Base-by-base conservation (phyloP, 1,284 basidiomycete genomes). In the Porogramme epimiltina region DNA sequence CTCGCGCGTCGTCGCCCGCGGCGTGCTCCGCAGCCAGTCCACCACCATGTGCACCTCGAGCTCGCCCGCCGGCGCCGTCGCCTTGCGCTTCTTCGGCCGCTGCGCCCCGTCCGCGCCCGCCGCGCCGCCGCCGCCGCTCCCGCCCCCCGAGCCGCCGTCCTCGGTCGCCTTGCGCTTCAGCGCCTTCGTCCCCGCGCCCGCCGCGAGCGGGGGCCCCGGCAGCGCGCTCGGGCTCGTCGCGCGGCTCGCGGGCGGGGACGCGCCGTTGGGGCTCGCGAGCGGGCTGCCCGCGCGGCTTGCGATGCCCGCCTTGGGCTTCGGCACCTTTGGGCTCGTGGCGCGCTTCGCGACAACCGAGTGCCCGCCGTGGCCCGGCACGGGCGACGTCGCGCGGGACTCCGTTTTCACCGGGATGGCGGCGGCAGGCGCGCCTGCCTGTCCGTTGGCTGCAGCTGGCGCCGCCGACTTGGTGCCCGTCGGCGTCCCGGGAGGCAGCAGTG, bases 341-440 rank as follows among this genome's bases (percentile, higher is more conserved):
- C 90, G 84, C 67, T 87, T 88, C 11, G 91, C 91, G n/a, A 92
- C 80, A 34, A 91, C 64, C 2, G 85, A 85, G 70, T 89, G 86
- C 2, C 87, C 84, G 46, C 86, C 79, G 58, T 85, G 74, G 39
- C 74, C 70, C 20, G 79, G 73, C 4, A 72, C 70, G 3, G 85
- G 85, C 2, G 87, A 87, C 13, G 77, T 77, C 13, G 84, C 78
- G 77, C 31, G 87, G 22, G 51, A 46, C 38, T 67, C 62, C 16
- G 62, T 59, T 52, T 67, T 61, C 23, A 60, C 71, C 9, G n/a
- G 28, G 8, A n/a, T n/a, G 34, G 70, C 66, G 61, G 28, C 28
- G 28, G 28, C 13, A n/a, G n/a, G n/a, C n/a, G n/a, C n/a, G n/a
- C n/a, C n/a, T n/a, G n/a, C n/a, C 67, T 59, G 69, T 52, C 59